phyloP scores from a whole-genome alignment of 192 early-diverging fungal genomes.

The Gaertneriomyces semiglobifer region DNA sequence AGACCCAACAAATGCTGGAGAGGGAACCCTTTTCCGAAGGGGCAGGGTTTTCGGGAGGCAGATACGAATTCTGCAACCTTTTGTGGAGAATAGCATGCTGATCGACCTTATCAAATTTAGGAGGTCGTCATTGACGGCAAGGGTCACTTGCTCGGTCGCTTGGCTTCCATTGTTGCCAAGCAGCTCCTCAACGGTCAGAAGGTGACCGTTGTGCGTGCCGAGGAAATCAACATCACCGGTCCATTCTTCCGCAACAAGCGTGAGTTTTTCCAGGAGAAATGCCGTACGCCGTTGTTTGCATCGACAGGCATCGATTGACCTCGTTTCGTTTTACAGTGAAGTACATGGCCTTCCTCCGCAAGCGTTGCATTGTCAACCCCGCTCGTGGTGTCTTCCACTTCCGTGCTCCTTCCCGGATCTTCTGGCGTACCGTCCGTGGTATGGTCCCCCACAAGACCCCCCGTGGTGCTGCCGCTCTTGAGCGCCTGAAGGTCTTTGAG shows the following conservation, averaged over 20 bases:
- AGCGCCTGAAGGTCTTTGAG: constrained; percentile 98
- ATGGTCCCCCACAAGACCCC: constrained; percentile 99
- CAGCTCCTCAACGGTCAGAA: constrained; percentile 97
- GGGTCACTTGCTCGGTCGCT: constrained; percentile 96
- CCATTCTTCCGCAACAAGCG: constrained; percentile 99
- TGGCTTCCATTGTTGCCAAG: constrained; percentile 98
- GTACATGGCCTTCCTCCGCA: constrained; percentile 95
- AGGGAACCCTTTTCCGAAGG: neutral
- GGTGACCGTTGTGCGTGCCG: constrained; percentile 96
- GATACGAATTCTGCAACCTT: neutral
- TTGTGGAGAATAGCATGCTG: neutral
- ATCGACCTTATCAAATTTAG: constrained; percentile 41
- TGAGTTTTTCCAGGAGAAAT: constrained; percentile 44
- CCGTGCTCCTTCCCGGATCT: constrained; percentile 96
- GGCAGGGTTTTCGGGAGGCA: neutral
- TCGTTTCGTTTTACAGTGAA: constrained; percentile 60
- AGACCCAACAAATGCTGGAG: neutral
- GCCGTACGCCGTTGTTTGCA: neutral
- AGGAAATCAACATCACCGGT: constrained; percentile 98
- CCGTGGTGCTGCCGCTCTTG: constrained; percentile 95
- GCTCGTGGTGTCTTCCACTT: constrained; percentile 97
- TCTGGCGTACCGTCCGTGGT: constrained; percentile 96
- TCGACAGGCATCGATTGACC: neutral
- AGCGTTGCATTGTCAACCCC: constrained; percentile 98
- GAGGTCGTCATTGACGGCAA: constrained; percentile 99